Conservation (phyloP, 1,284 basidiomycete species). For the Moesziomyces globuligerus region DNA sequence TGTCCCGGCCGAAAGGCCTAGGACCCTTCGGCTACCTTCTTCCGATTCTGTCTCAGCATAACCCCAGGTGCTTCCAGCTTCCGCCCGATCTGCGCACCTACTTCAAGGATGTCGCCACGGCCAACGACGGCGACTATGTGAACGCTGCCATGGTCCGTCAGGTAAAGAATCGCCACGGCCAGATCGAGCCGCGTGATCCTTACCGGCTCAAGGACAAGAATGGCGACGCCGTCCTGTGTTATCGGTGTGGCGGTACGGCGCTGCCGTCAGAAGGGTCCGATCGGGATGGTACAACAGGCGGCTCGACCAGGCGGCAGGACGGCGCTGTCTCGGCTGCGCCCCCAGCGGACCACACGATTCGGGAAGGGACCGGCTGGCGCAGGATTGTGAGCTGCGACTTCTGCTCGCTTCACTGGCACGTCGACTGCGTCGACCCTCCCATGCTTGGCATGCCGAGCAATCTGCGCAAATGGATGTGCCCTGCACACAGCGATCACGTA, state of each 20-base stretch:
- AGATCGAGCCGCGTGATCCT: slow-evolving; percentile 89
- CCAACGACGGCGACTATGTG: slow-evolving; percentile 69
- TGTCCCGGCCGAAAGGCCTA: slow-evolving; percentile 45
- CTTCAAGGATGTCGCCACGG: slow-evolving; percentile 76
- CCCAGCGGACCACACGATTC: slow-evolving; percentile 26
- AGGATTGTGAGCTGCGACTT: slow-evolving; percentile 92
- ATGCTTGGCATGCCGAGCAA: slow-evolving; percentile 84
- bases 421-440: slow-evolving; percentile 94
- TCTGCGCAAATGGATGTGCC: slow-evolving; percentile 98
- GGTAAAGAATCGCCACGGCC: slow-evolving; percentile 77
- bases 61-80: slow-evolving; percentile 85
- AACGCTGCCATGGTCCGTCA: slow-evolving; percentile 73
- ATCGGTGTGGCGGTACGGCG: slow-evolving; percentile 84
- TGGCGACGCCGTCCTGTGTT: slow-evolving; percentile 84
- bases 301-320: not conserved
- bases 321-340: slow-evolving; percentile 7
- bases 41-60: slow-evolving; percentile 74
- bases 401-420: slow-evolving; percentile 93
- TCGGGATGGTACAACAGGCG: not conserved
- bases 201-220: slow-evolving; percentile 86
- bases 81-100: slow-evolving; percentile 86
- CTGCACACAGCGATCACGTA: slow-evolving; percentile 87
- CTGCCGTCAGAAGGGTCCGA: slow-evolving; percentile 68
- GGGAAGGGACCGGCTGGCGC: slow-evolving; percentile 64
- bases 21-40: slow-evolving; percentile 73